Evolutionary conservation across 805 yeast species (phyloP).

Genomic region (Wickerhamomyces ciferrii): DNA sequence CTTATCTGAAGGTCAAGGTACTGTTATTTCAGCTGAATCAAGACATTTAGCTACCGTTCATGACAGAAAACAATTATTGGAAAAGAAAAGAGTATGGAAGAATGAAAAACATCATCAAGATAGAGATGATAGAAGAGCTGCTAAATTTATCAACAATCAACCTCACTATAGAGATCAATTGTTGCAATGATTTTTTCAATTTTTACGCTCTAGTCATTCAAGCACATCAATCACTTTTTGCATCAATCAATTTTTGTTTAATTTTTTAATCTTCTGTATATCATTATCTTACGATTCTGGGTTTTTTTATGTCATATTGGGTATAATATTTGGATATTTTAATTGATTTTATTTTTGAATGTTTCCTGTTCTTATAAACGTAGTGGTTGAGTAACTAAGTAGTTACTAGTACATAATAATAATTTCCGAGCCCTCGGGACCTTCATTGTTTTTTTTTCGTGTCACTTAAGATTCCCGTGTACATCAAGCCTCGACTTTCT

Average conservation of each 20-base stretch:
- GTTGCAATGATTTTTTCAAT: constrained; percentile 35
- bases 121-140: constrained; percentile 50
- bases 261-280: neutral
- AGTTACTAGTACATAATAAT: neutral
- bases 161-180: constrained; percentile 82
- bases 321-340: neutral
- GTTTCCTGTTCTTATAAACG: too few species aligned
- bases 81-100: constrained; percentile 68
- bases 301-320: neutral
- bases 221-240: neutral
- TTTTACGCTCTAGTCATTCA: neutral
- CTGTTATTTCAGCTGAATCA: constrained; percentile 82
- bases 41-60: constrained; percentile 37
- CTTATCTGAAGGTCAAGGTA: constrained; percentile 73
- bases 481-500: neutral
- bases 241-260: neutral
- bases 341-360: too few species aligned
- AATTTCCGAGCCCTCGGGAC: neutral
- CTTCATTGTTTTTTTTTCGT: neutral
- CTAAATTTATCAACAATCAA: constrained; percentile 81
- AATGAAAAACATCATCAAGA: constrained; percentile 46
- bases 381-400: neutral
- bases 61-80: constrained; percentile 39
- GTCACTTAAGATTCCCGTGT: neutral
- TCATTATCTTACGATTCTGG: neutral